These are phyloP conservation scores for Penicillium fuscoglaucum DNA, from an alignment of 2,329 filamentous ascomycete genomes.

Conservation along the genomic window DNA sequence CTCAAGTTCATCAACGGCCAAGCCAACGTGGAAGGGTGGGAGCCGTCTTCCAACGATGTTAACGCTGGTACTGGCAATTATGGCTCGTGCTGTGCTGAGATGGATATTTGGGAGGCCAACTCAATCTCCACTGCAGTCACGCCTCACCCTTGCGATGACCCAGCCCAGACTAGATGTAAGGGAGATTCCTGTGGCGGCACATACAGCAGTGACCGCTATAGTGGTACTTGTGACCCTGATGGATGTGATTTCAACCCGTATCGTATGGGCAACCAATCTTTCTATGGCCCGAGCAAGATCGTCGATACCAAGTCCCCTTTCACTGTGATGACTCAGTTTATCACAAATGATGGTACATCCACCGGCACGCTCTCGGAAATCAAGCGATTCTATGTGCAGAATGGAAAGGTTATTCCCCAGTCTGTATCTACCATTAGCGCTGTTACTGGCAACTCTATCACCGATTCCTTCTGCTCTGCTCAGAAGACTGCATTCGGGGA, in stretches of 20 bases:
- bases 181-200: constrained; percentile 55
- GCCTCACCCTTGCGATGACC: constrained; percentile 61
- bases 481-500: constrained; percentile 59
- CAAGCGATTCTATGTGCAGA: constrained; percentile 65
- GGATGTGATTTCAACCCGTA: constrained; percentile 72
- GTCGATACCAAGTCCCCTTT: constrained; percentile 61
- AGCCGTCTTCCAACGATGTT: constrained; percentile 52
- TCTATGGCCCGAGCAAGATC: constrained; percentile 60
- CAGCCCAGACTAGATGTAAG: constrained; percentile 53
- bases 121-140: constrained; percentile 63
- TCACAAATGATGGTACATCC: constrained; percentile 50
- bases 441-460: constrained; percentile 56
- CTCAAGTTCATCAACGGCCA: constrained; percentile 47
- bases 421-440: constrained; percentile 48
- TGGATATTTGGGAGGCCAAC: constrained; percentile 72
- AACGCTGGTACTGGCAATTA: constrained; percentile 55
- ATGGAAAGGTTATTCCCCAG: constrained; percentile 60
- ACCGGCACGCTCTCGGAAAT: constrained; percentile 59
- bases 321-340: constrained; percentile 69
- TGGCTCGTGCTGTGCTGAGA: constrained; percentile 65
- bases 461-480: constrained; percentile 56
- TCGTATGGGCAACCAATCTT: constrained; percentile 63
- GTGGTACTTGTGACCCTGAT: constrained; percentile 64
- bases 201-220: constrained; percentile 56
- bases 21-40: constrained; percentile 58